A percentile compares a stretch with the other conserved stretches of the same genome.
These are phyloP conservation scores for Penicillium sp. DNA, from an alignment of 2,329 filamentous ascomycete genomes.

Conservation along the genomic window DNA sequence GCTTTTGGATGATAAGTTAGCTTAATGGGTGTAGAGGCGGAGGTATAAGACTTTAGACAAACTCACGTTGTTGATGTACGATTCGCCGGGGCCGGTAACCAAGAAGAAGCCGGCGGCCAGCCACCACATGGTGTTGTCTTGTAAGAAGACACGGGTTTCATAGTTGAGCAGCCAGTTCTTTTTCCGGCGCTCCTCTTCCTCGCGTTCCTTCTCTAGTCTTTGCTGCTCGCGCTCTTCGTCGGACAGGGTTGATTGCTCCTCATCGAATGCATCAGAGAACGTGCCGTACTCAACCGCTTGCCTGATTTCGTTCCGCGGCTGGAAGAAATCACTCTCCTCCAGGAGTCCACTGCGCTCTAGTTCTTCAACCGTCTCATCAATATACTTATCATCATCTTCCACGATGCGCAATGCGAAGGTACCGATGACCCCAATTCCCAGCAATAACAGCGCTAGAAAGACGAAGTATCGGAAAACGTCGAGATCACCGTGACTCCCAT, in stretches of 20 bases:
- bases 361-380: conserved; percentile 85
- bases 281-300: conserved; percentile 43
- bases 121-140: conserved; percentile 93
- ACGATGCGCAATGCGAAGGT: conserved; percentile 73
- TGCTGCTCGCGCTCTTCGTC: conserved; percentile 44
- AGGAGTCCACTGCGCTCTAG: conserved; percentile 85
- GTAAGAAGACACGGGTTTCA: conserved; percentile 80
- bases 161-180: conserved; percentile 90
- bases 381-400: conserved; percentile 77
- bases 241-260: conserved; percentile 38
- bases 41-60: not conserved
- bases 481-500: conserved; percentile 56
- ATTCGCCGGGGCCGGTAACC: conserved; percentile 91
- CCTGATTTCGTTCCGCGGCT: conserved; percentile 47
- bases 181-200: conserved; percentile 62
- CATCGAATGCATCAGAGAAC: conserved; percentile 36
- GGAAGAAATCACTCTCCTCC: conserved; percentile 67
- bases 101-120: conserved; percentile 89
- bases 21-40: not conserved
- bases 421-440: conserved; percentile 69
- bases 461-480: conserved; percentile 84
- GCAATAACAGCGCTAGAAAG: conserved; percentile 72
- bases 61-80: conserved; percentile 84
- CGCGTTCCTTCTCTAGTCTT: conserved; percentile 44
- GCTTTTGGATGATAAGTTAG: conserved; percentile 21